Evolutionary conservation across 176 grass and related monocot species (phyloP).

Genomic region (Oryza glumipatula): DNA sequence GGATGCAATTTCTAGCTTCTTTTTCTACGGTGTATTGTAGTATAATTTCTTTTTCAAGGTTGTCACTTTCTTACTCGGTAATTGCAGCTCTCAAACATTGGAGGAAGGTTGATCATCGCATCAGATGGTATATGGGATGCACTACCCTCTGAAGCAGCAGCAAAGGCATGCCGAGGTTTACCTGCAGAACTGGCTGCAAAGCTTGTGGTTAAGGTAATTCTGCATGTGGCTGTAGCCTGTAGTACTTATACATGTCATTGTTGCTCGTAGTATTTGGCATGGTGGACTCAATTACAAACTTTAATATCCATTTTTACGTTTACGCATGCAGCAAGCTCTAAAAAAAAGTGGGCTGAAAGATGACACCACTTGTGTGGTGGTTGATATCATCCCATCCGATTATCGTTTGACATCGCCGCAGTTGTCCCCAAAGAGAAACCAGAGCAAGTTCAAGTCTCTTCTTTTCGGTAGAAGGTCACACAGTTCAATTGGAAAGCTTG

Average conservation of each 20-base stretch:
- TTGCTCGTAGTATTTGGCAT: not conserved
- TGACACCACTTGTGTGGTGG: conserved; percentile 96
- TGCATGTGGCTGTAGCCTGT: not conserved
- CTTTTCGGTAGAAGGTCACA: conserved; percentile 74
- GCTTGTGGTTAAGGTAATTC: conserved; percentile 90
- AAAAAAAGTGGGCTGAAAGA: conserved; percentile 95
- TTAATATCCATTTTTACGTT: conserved; percentile 9
- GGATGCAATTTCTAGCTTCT: not conserved
- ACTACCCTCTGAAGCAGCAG: conserved; percentile 76
- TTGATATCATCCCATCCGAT: conserved; percentile 84
- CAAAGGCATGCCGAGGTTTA: conserved; percentile 78
- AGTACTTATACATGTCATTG: not conserved
- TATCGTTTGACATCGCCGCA: conserved; percentile 62
- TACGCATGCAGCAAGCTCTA: conserved; percentile 74
- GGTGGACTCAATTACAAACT: not conserved
- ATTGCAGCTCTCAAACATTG: conserved; percentile 77
- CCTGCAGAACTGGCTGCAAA: conserved; percentile 88
- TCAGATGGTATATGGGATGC: conserved; percentile 99
- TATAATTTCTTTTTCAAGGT: not conserved
- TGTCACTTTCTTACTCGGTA: conserved; percentile 7
- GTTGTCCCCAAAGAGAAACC: conserved; percentile 76
- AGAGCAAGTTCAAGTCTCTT: conserved; percentile 77
- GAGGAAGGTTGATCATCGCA: conserved; percentile 92
- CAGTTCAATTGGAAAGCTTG: conserved; percentile 58
- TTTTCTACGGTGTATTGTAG: not conserved